Conservation (phyloP, 2,329 filamentous ascomycete genomes). For the Colletotrichum sp. region DNA sequence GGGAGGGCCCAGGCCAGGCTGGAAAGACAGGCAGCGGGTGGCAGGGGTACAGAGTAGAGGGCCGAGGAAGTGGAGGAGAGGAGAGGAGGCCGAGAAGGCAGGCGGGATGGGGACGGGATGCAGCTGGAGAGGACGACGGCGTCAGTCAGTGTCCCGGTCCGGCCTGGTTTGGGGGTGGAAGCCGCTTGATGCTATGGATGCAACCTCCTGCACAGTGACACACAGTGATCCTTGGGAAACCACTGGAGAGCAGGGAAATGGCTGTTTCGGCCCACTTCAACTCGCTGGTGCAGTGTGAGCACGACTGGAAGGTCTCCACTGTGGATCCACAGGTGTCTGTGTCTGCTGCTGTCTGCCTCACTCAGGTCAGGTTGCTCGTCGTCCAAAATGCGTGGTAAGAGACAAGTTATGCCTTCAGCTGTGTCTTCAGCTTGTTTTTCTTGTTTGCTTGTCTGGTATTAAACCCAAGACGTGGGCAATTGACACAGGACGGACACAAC, state of each 20-base stretch:
- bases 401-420: not conserved
- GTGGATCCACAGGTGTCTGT: not conserved
- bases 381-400: not conserved
- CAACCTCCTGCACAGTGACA: slow-evolving; percentile 21
- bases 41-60: not conserved
- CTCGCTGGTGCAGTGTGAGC: not conserved
- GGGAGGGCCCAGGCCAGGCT: not conserved
- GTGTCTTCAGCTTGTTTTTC: not conserved
- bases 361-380: not conserved
- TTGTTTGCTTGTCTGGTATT: not conserved
- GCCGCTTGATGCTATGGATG: slow-evolving; percentile 11
- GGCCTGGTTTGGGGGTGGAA: slow-evolving; percentile 18
- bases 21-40: not conserved
- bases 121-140: not conserved
- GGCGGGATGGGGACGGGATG: not conserved
- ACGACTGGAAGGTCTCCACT: not conserved
- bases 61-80: not conserved
- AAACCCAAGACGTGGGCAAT: not conserved
- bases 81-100: not conserved
- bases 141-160: not conserved
- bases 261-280: slow-evolving; percentile 10
- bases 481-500: not conserved
- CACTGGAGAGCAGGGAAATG: slow-evolving; percentile 18
- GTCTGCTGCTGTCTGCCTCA: not conserved
- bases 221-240: slow-evolving; percentile 10